phyloP scores from a whole-genome alignment of 768 basidiomycete genomes.

The Lactarius indigo region DNA sequence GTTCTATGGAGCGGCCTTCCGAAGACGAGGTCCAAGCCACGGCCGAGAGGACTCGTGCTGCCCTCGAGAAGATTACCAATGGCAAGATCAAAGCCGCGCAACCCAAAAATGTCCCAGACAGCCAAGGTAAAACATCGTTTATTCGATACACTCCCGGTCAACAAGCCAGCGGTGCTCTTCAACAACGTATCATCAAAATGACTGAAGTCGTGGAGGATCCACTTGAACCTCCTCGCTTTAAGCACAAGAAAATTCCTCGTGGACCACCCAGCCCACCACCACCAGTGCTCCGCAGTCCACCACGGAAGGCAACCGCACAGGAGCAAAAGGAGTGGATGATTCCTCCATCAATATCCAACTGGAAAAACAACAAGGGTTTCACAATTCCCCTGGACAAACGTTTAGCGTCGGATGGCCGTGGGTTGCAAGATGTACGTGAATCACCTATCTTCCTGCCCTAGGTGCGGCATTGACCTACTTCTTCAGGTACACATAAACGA shows the following conservation, averaged over 20 bases:
- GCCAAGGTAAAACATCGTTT: conserved; percentile 79
- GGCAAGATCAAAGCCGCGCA: conserved; percentile 99
- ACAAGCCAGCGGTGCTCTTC: conserved; percentile 68
- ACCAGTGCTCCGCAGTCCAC: conserved; percentile 92
- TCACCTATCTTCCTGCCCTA: neutral
- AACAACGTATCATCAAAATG: conserved; percentile 99
- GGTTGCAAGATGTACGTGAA: conserved; percentile 86
- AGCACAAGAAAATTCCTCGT: conserved; percentile 97
- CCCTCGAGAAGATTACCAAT: conserved; percentile 89
- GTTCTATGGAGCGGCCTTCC: conserved; percentile 85
- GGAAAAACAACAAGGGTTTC: conserved; percentile 99
- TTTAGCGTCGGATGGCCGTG: conserved; percentile 95
- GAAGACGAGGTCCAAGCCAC: conserved; percentile 92
- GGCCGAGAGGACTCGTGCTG: conserved; percentile 84
- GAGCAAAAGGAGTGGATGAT: conserved; percentile 99
- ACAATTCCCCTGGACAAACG: conserved; percentile 98
- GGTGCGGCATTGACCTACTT: conserved; percentile 5
- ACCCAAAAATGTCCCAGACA: conserved; percentile 89
- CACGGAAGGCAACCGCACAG: conserved; percentile 90
- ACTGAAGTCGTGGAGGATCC: conserved; percentile 97
- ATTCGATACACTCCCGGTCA: conserved; percentile 97
- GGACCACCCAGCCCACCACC: conserved; percentile 96
- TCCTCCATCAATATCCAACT: conserved; percentile 98
- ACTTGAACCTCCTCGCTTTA: conserved; percentile 93
- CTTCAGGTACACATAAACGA: conserved; percentile 94